Evolutionary conservation across 352 stramenopile genomes (phyloP), one percentile per base, ranked within the genome.

Genomic region (Globisporangium iwayamae): DNA sequence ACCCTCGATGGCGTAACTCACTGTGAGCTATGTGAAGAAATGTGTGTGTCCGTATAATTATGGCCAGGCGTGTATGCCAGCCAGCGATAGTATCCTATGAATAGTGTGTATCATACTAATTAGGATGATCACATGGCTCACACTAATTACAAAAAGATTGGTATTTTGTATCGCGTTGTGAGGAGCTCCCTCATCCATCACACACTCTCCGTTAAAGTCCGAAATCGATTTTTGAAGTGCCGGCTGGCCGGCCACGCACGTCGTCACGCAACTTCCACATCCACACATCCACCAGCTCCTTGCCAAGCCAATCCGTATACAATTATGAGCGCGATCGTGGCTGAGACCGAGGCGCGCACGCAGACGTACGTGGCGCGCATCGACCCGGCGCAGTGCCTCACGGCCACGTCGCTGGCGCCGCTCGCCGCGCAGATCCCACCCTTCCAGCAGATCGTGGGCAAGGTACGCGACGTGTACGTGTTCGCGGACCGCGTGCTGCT

Each of bases 391-490:
- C 63, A 69, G 32, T 67, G 72, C 54, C 68, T 91, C 48, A 91
- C 78, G 1, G 48, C 50, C 38, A 92, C 85, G 59, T 87, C 81
- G 55, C 75, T 94, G n/a, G 73, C 59, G 7, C 38, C 68, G 45
- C 61, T 89, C 11, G 69, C 54, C 7, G 22, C 63, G 9, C 61
- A 76, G 38, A 54, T 86, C 28, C 74, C 79, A 56, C 56, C 69
- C 18, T 87, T 87, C 70, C 60, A 64, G 36, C 83, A 92, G 71
- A 78, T 90, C 65, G 79, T 76, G 32, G 85, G 85, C 69, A 94
- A 98, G 60, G 94, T 98, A 30, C 87, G 94, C 65, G 94, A 98
- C 70, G 78, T 97, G 45, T 98, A 98, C 80, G 75, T 93, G 61
- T 91, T 92, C 50, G 75, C 72, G 8, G 72, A 93, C 70, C 72